These are phyloP conservation scores for Lasiodiplodia gonubiensis DNA, from an alignment of 2,329 filamentous ascomycete species.

Conservation along the genomic window DNA sequence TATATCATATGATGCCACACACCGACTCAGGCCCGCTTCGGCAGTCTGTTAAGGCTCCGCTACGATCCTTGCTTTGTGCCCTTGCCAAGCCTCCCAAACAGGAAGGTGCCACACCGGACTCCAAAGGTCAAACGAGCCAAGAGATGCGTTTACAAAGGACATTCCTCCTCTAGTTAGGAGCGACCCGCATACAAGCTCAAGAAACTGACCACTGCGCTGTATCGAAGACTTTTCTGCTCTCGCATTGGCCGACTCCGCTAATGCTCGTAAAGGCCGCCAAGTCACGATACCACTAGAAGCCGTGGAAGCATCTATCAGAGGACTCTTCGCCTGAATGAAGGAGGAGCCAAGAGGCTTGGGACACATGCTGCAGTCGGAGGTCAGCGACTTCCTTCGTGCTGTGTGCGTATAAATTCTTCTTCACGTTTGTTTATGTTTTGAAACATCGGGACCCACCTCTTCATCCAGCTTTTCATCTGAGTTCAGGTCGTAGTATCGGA, in stretches of 20 bases:
- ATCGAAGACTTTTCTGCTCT: background rate
- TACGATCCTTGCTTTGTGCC: conserved; percentile 11
- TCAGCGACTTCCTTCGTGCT: background rate
- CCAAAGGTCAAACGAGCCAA: conserved; percentile 16
- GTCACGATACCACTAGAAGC: conserved; percentile 6
- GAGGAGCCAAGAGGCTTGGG: conserved; percentile 26
- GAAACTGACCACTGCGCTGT: background rate
- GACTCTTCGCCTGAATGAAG: conserved; percentile 15
- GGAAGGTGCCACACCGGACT: conserved; percentile 12
- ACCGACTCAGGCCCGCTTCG: conserved; percentile 7
- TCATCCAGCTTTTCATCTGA: background rate
- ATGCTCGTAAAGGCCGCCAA: conserved; percentile 10
- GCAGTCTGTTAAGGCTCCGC: conserved; percentile 10
- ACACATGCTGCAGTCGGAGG: conserved; percentile 1
- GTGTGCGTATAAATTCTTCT: background rate
- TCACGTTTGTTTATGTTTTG: background rate
- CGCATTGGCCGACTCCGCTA: conserved; percentile 1
- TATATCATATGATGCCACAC: conserved; percentile 9
- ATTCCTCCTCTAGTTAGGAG: conserved; percentile 17
- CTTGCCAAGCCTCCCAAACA: conserved; percentile 5
- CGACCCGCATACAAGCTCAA: conserved; percentile 13
- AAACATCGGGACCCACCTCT: background rate
- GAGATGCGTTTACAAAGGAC: background rate
- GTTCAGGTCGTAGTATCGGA: background rate
- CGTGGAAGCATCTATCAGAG: conserved; percentile 14